Base-by-base conservation (phyloP, 495 filamentous ascomycete genomes). In the Aspergillus sclerotioniger region DNA sequence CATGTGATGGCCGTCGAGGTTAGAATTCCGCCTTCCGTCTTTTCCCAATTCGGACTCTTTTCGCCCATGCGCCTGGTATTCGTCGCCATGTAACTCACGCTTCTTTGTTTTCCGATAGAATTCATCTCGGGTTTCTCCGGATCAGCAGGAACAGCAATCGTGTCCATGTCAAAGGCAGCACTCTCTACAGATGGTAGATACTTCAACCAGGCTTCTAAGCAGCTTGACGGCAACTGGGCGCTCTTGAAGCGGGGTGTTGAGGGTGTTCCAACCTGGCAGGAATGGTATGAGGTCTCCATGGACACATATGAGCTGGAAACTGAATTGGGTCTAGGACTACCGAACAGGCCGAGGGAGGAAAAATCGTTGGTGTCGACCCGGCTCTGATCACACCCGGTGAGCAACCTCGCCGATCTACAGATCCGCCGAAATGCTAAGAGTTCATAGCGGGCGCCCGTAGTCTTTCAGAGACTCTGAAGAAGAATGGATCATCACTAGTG, bases 171-270 rank as follows among this genome's bases (percentile, higher is more conserved):
- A 56, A 92, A 92, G 71, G 95, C 95, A 1, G 90, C 92, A 17
- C 77, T 99, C 39, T 89, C 93, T 20, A 99, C 95, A 29, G 95
- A 99, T 71, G 95, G 95, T 20, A 88, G 95, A 44, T 99, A 99
- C 74, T 98, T 98, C 80, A 98, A 97, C 75, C 95, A 99, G 72
- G 95, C 95, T 47, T 77, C 85, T 46, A 89, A 94, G 65, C 93
- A 99, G 71, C 83, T 99, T 35, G 95, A 98, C 67, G 78, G 70
- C 60, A 97, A 97, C 71, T 99, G 95, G 95, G 69, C 81, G 39
- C 82, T 99, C 10, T 76, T 99, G 63, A 99, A 97, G 78, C 89
- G 93, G 66, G 95, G 95, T 6, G 74, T 96, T 16, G 89, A 91
- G 63, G 91, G 96, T 69, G 92, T 97, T 28, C 93, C 91, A 7